Evolutionary conservation across 1,139 yeast species (phyloP).

Genomic region (Neolecta irregularis): DNA sequence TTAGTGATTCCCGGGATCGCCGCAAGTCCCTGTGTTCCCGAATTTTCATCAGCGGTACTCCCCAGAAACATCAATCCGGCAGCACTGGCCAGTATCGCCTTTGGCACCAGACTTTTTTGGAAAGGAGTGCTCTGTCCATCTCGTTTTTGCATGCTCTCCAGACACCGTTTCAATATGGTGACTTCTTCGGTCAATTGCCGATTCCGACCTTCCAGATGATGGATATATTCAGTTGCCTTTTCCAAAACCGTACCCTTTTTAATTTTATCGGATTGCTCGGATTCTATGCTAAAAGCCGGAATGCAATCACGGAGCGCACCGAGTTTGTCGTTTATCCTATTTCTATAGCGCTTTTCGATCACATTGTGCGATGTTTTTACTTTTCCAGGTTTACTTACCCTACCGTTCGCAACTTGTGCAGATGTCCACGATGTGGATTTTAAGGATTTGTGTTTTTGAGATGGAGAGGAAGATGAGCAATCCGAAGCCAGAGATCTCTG

Average conservation of each 20-base stretch:
- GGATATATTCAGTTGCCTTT: slow-evolving; percentile 81
- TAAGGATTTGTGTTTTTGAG: no score
- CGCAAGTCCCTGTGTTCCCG: no score
- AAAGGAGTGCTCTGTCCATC: slow-evolving; percentile 3
- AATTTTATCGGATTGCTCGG: slow-evolving; percentile 71
- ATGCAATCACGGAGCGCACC: slow-evolving; percentile 59
- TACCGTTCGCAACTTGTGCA: no score
- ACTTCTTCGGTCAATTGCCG: slow-evolving; percentile 41
- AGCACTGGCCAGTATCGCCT: slow-evolving; percentile 2
- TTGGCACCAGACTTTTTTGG: no score
- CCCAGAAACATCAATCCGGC: neutral
- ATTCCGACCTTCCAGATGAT: slow-evolving; percentile 63
- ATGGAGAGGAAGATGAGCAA: no score
- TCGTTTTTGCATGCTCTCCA: slow-evolving; percentile 6
- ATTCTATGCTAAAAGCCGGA: slow-evolving; percentile 49
- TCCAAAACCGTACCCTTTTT: slow-evolving; percentile 80
- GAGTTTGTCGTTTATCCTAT: slow-evolving; percentile 61
- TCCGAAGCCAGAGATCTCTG: no score
- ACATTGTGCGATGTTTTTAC: slow-evolving; percentile 57
- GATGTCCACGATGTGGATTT: no score
- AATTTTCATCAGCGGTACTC: no score
- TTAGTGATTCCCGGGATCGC: no score
- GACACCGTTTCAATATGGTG: slow-evolving; percentile 26
- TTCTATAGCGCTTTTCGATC: slow-evolving; percentile 66
- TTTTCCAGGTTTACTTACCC: no score